A percentile compares a stretch with the other conserved stretches of the same genome.
Evolutionary conservation across 1,284 basidiomycete species (phyloP).

Genomic region (Dichomitus squalens): DNA sequence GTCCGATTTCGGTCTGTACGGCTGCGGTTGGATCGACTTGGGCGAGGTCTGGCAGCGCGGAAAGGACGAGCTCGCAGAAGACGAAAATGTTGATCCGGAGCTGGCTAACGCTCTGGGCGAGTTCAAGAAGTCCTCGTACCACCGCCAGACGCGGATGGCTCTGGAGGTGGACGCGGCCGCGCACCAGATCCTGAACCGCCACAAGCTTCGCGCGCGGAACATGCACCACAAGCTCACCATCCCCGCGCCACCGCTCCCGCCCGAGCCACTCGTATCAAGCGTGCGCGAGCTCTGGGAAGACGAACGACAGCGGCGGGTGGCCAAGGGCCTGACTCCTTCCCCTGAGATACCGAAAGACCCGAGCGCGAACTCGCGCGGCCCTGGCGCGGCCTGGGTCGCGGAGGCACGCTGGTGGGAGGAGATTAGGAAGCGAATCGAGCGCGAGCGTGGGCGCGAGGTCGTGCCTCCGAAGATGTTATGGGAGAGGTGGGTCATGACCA

Average conservation of each 20-base stretch:
- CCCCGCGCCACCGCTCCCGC: constrained; percentile 49
- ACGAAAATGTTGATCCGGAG: constrained; percentile 2
- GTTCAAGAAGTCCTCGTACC: constrained; percentile 53
- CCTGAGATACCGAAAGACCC: constrained; percentile 69
- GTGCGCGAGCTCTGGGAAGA: constrained; percentile 96
- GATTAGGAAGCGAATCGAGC: constrained; percentile 55
- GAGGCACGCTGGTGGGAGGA: constrained; percentile 74
- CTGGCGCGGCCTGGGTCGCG: constrained; percentile 66
- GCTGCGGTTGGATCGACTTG: constrained; percentile 88
- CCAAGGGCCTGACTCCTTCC: constrained; percentile 67
- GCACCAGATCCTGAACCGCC: constrained; percentile 86
- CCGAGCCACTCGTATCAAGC: constrained; percentile 83
- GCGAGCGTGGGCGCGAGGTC: constrained; percentile 40
- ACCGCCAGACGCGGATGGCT: constrained; percentile 70
- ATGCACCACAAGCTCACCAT: constrained; percentile 77
- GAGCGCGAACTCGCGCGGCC: constrained; percentile 56
- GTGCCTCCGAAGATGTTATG: constrained; percentile 38
- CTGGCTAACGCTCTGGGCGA: background rate
- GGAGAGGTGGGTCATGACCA: constrained; percentile 79
- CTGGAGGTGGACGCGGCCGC: constrained; percentile 87
- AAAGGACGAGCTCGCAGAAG: constrained; percentile 26
- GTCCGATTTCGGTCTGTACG: constrained; percentile 94
- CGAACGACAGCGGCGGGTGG: constrained; percentile 73
- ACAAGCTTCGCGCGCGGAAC: constrained; percentile 63
- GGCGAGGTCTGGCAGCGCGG: constrained; percentile 61